phyloP scores from a whole-genome alignment of 331 rosid genomes.

The Cydonia oblonga region DNA sequence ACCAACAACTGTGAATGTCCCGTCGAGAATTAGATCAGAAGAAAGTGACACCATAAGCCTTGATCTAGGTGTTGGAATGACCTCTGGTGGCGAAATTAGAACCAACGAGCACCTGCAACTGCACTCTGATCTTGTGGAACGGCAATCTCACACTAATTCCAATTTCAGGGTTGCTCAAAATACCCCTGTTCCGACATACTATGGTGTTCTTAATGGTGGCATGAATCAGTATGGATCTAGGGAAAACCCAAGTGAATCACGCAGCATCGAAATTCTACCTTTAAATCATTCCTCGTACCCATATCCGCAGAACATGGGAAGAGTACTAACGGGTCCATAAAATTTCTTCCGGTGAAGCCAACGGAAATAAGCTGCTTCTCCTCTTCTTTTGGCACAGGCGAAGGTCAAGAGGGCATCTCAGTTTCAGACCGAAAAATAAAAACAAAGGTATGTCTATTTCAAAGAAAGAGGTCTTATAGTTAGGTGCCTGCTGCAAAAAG shows the following conservation, averaged over 20 bases:
- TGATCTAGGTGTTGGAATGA: constrained; percentile 90
- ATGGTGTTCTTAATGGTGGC: constrained; percentile 46
- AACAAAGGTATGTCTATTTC: constrained; percentile 17
- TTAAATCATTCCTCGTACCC: constrained; percentile 62
- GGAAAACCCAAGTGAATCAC: constrained; percentile 47
- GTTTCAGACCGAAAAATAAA: not conserved
- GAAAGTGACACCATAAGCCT: constrained; percentile 78
- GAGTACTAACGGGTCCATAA: constrained; percentile 77
- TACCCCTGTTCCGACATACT: constrained; percentile 34
- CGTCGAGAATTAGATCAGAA: constrained; percentile 48
- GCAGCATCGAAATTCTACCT: constrained; percentile 28
- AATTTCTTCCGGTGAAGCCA: constrained; percentile 11
- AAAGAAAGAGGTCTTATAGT: constrained; percentile 35
- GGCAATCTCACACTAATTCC: constrained; percentile 42
- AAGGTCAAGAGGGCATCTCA: constrained; percentile 24
- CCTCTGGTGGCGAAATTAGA: constrained; percentile 44
- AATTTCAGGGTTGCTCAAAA: constrained; percentile 47
- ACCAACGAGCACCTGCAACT: constrained; percentile 37
- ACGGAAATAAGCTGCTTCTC: constrained; percentile 25
- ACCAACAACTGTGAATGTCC: constrained; percentile 22
- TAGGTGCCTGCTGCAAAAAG: constrained; percentile 30
- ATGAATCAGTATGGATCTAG: constrained; percentile 54
- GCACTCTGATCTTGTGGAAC: constrained; percentile 32
- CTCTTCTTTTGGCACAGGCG: constrained; percentile 16
- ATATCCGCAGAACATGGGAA: constrained; percentile 68